phyloP scores from a whole-genome alignment of 1,139 yeast species.

The Kodamaea suecica region DNA sequence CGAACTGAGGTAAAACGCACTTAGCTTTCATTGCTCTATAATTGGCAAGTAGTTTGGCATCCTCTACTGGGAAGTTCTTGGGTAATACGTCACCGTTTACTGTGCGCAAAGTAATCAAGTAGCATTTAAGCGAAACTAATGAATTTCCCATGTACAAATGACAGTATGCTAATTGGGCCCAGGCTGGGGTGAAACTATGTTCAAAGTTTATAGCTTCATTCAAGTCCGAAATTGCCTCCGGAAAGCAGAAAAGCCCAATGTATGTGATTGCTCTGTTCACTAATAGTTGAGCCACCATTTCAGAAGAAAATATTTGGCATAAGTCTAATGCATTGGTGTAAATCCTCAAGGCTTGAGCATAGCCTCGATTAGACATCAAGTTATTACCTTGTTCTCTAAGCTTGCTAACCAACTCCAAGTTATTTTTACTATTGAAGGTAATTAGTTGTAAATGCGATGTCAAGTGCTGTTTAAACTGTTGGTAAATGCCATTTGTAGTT shows the following conservation, averaged over 20 bases:
- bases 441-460: slow-evolving; percentile 5
- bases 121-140: slow-evolving; percentile 33
- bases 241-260: slow-evolving; percentile 42
- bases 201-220: slow-evolving; percentile 32
- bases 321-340: slow-evolving; percentile 39
- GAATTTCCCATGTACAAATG: slow-evolving; percentile 43
- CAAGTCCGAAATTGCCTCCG: slow-evolving; percentile 41
- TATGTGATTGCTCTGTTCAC: slow-evolving; percentile 45
- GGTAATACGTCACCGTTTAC: slow-evolving; percentile 35
- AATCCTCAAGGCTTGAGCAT: slow-evolving; percentile 40
- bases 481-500: neutral
- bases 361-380: slow-evolving; percentile 35
- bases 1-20: slow-evolving; percentile 38
- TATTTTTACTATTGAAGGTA: slow-evolving; percentile 2
- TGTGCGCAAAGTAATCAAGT: slow-evolving; percentile 31
- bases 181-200: slow-evolving; percentile 39
- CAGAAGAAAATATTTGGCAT: slow-evolving; percentile 16
- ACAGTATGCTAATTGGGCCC: slow-evolving; percentile 48
- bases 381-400: slow-evolving; percentile 45
- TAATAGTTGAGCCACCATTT: slow-evolving; percentile 32
- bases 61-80: slow-evolving; percentile 19
- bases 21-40: slow-evolving; percentile 24
- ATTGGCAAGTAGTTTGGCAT: slow-evolving; percentile 13
- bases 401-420: slow-evolving; percentile 14
- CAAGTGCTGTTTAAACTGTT: slow-evolving; percentile 4